A percentile compares a stretch with the other conserved stretches of the same genome.
phyloP scores from a whole-genome alignment of 1,139 yeast genomes.

The Yamadazyma epiphylla region DNA sequence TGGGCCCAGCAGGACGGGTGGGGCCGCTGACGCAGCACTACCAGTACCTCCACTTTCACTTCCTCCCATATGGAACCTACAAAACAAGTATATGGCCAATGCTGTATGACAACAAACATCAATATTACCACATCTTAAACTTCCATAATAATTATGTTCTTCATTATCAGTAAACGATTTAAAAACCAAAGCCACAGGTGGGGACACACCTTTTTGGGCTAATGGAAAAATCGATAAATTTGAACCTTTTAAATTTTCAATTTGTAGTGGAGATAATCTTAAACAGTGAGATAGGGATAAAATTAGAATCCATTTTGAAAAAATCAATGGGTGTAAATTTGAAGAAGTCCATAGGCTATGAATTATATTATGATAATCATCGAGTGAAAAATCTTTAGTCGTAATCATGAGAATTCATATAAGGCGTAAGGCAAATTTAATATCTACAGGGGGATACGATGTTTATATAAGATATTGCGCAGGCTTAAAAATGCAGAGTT shows the following conservation, averaged over 20 bases:
- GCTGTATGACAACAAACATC: conserved; percentile 31
- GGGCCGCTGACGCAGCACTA: neutral
- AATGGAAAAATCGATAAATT: conserved; percentile 16
- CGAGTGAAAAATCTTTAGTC: too few species aligned
- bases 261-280: conserved; percentile 7
- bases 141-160: conserved; percentile 17
- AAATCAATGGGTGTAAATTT: too few species aligned
- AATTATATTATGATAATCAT: conserved; percentile 20
- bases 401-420: too few species aligned
- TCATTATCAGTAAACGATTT: conserved; percentile 5
- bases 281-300: too few species aligned
- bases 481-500: too few species aligned
- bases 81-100: conserved; percentile 26
- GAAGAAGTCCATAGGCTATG: conserved; percentile 20
- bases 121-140: conserved; percentile 23
- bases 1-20: too few species aligned
- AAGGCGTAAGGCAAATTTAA: too few species aligned
- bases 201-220: conserved; percentile 10
- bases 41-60: neutral
- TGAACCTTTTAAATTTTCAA: conserved; percentile 16
- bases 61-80: conserved; percentile 23
- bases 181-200: conserved; percentile 9
- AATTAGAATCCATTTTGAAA: too few species aligned
- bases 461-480: too few species aligned
- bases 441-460: too few species aligned